A percentile compares a stretch with the other conserved stretches of the same genome.
Conservation (phyloP, 306 rosid genomes). For the Prunus mongolica region DNA sequence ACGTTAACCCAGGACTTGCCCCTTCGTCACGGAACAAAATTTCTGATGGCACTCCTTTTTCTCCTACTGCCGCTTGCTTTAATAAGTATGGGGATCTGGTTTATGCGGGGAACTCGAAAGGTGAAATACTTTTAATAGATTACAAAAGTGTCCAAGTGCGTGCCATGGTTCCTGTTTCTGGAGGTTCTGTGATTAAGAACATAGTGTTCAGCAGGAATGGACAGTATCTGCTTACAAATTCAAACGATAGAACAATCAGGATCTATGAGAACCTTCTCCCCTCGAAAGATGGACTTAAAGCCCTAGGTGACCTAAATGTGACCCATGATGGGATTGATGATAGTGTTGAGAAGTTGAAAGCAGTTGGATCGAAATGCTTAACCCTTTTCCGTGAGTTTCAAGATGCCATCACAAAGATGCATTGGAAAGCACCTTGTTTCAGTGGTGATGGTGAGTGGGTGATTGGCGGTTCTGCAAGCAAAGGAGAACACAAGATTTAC, state of each 20-base stretch:
- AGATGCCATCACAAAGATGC: slow-evolving; percentile 91
- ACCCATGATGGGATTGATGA: slow-evolving; percentile 37
- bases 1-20: slow-evolving; percentile 34
- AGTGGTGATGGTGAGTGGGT: slow-evolving; percentile 99
- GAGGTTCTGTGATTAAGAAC: slow-evolving; percentile 82
- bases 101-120: slow-evolving; percentile 95
- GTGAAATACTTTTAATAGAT: slow-evolving; percentile 85
- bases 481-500: slow-evolving; percentile 98
- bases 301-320: slow-evolving; percentile 47
- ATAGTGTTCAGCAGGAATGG: slow-evolving; percentile 90
- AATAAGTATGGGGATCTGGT: slow-evolving; percentile 74
- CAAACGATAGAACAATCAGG: slow-evolving; percentile 83
- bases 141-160: slow-evolving; percentile 43
- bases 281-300: slow-evolving; percentile 53
- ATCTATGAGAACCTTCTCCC: slow-evolving; percentile 92
- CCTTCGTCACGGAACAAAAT: slow-evolving; percentile 67
- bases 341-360: slow-evolving; percentile 70
- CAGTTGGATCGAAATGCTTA: slow-evolving; percentile 74
- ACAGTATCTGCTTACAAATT: slow-evolving; percentile 86
- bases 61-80: slow-evolving; percentile 97
- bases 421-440: slow-evolving; percentile 99
- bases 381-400: slow-evolving; percentile 87
- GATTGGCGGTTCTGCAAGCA: slow-evolving; percentile 96
- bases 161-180: slow-evolving; percentile 76
- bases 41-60: slow-evolving; percentile 71